A percentile compares a stretch with the other conserved stretches of the same genome.
phyloP scores from a whole-genome alignment of 192 early-diverging fungal genomes.

The Gamsiella multidivaricata region DNA sequence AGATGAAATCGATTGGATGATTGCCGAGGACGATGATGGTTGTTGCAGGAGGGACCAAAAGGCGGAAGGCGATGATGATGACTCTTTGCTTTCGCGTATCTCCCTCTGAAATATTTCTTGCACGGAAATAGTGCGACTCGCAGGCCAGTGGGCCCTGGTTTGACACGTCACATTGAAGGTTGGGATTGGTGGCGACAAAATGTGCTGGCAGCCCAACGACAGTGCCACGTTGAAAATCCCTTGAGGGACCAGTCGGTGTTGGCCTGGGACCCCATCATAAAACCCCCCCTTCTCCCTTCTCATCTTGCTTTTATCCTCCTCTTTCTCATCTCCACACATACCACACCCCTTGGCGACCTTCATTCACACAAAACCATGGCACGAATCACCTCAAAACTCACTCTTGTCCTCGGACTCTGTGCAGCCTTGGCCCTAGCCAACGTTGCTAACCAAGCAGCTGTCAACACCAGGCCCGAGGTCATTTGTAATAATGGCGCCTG shows the following conservation, averaged over 20 bases:
- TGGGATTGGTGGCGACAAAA: not conserved
- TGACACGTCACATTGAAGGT: slow-evolving; percentile 24
- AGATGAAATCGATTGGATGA: too few species aligned
- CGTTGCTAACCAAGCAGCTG: slow-evolving; percentile 19
- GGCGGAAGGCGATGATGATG: slow-evolving; percentile 13
- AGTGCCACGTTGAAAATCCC: slow-evolving; percentile 25
- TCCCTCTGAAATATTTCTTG: not conserved
- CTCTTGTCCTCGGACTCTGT: slow-evolving; percentile 46
- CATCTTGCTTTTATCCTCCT: not conserved
- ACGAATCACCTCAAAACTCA: slow-evolving; percentile 37
- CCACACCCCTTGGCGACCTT: not conserved
- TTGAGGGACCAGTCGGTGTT: not conserved
- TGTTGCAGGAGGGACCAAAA: not conserved
- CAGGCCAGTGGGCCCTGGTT: too few species aligned
- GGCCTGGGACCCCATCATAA: not conserved
- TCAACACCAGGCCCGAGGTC: slow-evolving; percentile 17
- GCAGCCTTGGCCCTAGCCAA: slow-evolving; percentile 37
- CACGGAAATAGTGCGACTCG: too few species aligned
- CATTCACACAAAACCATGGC: slow-evolving; percentile 12
- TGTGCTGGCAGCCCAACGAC: slow-evolving; percentile 22
- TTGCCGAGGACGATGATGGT: not conserved
- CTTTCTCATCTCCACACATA: slow-evolving; percentile 1
- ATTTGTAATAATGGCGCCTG: slow-evolving; percentile 59
- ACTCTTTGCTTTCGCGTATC: not conserved
- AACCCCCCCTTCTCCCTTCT: not conserved